Percentiles rank a stretch among this genome's conserved stretches.
phyloP scores from a whole-genome alignment of 257 asterid species.

The Nicotiana undulata region DNA sequence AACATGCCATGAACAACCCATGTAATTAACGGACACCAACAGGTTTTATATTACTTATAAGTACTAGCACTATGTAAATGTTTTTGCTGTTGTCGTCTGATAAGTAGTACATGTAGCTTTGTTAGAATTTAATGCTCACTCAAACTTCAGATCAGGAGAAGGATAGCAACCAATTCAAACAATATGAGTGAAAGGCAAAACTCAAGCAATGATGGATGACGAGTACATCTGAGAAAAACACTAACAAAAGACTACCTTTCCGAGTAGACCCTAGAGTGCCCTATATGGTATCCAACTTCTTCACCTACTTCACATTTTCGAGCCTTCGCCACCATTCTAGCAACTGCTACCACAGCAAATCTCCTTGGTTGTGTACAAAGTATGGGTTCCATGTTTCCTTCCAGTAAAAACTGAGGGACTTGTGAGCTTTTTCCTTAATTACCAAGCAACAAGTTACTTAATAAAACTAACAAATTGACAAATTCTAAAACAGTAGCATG shows the following conservation, averaged over 20 bases:
- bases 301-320: conserved; percentile 87
- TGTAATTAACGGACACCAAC: neutral
- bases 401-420: conserved; percentile 85
- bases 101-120: neutral
- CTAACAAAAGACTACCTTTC: conserved; percentile 37
- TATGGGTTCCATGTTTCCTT: conserved; percentile 69
- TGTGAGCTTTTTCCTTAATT: conserved; percentile 90
- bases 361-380: conserved; percentile 96
- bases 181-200: neutral
- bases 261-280: conserved; percentile 82
- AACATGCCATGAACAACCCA: neutral
- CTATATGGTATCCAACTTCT: conserved; percentile 95
- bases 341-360: conserved; percentile 98
- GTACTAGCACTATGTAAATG: neutral
- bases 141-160: neutral
- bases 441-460: conserved; percentile 11
- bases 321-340: conserved; percentile 84
- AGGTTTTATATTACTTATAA: neutral
- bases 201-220: conserved; percentile 2
- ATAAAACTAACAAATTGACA: conserved; percentile 4
- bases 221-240: neutral
- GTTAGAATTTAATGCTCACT: neutral
- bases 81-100: neutral
- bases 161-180: neutral
- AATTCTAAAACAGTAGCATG: neutral